Percentiles rank a stretch among this genome's conserved stretches.
Evolutionary conservation across 495 filamentous ascomycete genomes (phyloP).

Genomic region (Penicillium turbatum): DNA sequence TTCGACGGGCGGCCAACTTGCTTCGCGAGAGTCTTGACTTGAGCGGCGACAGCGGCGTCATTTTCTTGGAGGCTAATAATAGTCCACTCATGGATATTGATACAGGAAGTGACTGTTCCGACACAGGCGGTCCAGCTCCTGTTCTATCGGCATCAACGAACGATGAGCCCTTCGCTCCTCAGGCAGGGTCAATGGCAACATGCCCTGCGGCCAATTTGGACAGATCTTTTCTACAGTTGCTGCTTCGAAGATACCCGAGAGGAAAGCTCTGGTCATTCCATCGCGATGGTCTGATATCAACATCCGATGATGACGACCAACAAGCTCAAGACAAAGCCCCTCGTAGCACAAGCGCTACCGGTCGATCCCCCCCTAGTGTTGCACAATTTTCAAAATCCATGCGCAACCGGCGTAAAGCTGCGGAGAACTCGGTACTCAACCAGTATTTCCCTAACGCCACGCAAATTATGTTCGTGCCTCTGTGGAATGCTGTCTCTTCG

Average conservation of each 20-base stretch:
- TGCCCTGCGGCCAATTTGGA: conserved; percentile 37
- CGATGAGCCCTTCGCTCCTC: conserved; percentile 38
- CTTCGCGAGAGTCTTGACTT: conserved; percentile 54
- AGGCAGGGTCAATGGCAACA: conserved; percentile 27
- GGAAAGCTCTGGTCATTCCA: conserved; percentile 66
- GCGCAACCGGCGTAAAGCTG: conserved; percentile 33
- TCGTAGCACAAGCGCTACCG: conserved; percentile 5
- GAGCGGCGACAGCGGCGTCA: conserved; percentile 46
- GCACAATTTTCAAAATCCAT: conserved; percentile 37
- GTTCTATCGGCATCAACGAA: conserved; percentile 37
- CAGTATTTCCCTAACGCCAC: conserved; percentile 43
- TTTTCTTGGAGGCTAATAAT: conserved; percentile 48
- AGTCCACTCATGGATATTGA: conserved; percentile 29
- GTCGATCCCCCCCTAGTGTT: conserved; percentile 7
- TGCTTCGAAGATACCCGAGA: conserved; percentile 56
- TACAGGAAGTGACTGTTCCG: conserved; percentile 33
- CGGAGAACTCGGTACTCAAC: conserved; percentile 42
- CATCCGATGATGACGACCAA: conserved; percentile 40
- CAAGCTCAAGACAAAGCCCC: conserved; percentile 20
- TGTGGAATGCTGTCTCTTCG: conserved; percentile 66
- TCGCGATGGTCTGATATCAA: conserved; percentile 40
- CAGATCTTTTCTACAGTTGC: conserved; percentile 42
- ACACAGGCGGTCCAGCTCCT: conserved; percentile 30
- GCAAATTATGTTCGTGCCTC: conserved; percentile 49
- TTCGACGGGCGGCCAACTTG: conserved; percentile 53